Base-by-base conservation (phyloP, 2,329 filamentous ascomycete genomes). In the Plectosphaerella cucumerina region DNA sequence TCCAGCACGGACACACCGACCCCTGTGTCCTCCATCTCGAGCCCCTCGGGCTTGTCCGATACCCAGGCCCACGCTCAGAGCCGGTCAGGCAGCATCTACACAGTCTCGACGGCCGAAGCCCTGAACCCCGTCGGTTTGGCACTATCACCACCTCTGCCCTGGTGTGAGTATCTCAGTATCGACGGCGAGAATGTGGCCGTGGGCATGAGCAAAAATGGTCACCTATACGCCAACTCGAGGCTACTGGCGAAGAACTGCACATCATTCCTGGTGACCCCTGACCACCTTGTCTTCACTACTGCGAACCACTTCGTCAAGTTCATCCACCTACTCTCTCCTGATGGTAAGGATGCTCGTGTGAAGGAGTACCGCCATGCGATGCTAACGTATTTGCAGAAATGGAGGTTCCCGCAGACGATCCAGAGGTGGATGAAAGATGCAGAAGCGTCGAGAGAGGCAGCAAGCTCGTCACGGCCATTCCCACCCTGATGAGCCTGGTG, bases 231-330 rank as follows among this genome's bases (percentile, higher is more conserved):
- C 39, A 89, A 92, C 63, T 83, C 85, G 3, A 82, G 79, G 15
- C 74, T 88, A 5, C 72, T 97, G 43, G 82, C 86, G 14, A 90
- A 89, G 66, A 96, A 94, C 60, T 96, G 91, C 68, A 97, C 93
- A 0, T 99, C 94, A 0, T 97, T 96, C 60, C 66, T 91, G 6
- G 72, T 92, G 22, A 96, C 93, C 0, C 76, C 85, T 0, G 82
- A 84, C 18, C 93, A 97, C 72, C 75, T 99, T 14, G 84, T 97
- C 52, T 91, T 93, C 62, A 99, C 94, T 1, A 99, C 94, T 1
- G 91, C 86, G 53, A 91, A 91, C 57, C 92, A 97, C 65, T 76
- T 97, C 4, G 77, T 99, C 56, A 99, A 99, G 68, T 97, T 97
- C 67, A 86, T 97, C 14, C 93, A 99, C 66, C 71, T 97, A 46